Evolutionary conservation across 257 asterid genomes (phyloP).

Genomic region (Lycium ferocissimum): DNA sequence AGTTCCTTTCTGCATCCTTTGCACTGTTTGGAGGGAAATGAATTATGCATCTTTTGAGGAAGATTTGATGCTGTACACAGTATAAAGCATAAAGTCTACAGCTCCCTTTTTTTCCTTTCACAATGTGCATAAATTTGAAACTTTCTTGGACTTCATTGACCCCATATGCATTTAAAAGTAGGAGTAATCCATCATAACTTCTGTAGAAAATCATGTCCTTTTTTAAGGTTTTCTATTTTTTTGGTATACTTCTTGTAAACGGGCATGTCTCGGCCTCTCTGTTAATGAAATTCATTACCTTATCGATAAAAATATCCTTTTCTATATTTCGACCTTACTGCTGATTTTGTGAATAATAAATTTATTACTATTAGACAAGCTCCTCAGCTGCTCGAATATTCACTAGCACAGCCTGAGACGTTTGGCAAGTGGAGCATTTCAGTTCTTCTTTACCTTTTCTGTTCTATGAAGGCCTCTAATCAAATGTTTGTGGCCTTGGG

Average conservation of each 20-base stretch:
- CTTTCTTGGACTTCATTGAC: not conserved
- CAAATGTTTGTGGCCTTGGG: not conserved
- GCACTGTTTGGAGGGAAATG: not conserved
- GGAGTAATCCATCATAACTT: not conserved
- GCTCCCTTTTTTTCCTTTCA: not conserved
- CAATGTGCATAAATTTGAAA: not conserved
- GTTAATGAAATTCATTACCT: not conserved
- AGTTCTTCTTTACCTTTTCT: not conserved
- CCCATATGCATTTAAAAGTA: not conserved
- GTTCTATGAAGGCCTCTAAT: not conserved
- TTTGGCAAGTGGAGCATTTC: constrained; percentile 14
- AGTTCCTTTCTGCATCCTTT: constrained; percentile 6
- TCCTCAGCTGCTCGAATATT: constrained; percentile 16
- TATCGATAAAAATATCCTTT: not conserved
- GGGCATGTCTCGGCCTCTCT: not conserved
- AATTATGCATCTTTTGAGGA: not conserved
- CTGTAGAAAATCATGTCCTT: not conserved
- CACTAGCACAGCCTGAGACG: not conserved
- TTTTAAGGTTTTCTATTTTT: not conserved
- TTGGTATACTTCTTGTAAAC: not conserved
- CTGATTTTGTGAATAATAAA: not conserved
- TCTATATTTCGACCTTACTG: not conserved
- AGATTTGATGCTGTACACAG: not conserved
- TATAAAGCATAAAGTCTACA: not conserved
- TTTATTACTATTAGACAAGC: not conserved